phyloP scores from a whole-genome alignment of 805 yeast genomes.

The Metschnikowia orientalis region DNA sequence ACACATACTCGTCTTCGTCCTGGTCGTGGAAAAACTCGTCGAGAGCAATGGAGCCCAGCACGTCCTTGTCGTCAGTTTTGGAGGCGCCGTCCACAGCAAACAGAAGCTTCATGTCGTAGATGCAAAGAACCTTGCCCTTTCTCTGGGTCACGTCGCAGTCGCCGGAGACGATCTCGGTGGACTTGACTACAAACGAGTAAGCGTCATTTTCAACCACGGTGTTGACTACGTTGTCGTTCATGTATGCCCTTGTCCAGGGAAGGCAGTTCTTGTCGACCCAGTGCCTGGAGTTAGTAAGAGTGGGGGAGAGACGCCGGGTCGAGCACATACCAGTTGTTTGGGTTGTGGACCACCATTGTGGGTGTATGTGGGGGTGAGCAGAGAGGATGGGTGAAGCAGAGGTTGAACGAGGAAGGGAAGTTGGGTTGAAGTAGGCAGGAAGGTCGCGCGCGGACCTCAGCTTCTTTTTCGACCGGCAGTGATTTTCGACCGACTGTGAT shows the following conservation, averaged over 20 bases:
- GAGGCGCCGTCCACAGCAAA: conserved; percentile 40
- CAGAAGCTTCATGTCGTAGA: conserved; percentile 59
- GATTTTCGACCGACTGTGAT: too few relatives aligned
- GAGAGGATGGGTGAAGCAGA: too few relatives aligned
- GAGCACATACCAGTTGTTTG: conserved; percentile 56
- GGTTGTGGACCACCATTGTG: conserved; percentile 65
- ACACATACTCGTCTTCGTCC: conserved; percentile 58
- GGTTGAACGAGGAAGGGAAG: too few relatives aligned
- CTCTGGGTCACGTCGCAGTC: conserved; percentile 83
- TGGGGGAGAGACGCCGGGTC: neutral
- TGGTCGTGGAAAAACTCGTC: conserved; percentile 79
- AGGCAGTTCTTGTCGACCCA: conserved; percentile 69
- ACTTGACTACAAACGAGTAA: conserved; percentile 27
- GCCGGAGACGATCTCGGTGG: conserved; percentile 48
- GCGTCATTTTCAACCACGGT: conserved; percentile 25
- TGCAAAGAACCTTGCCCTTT: conserved; percentile 75
- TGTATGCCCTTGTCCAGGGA: conserved; percentile 56
- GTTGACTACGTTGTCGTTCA: conserved; percentile 36
- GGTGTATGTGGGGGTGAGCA: too few relatives aligned
- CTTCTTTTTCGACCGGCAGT: too few relatives aligned
- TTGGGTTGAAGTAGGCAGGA: too few relatives aligned
- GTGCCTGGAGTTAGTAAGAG: conserved; percentile 43
- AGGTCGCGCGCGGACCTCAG: too few relatives aligned
- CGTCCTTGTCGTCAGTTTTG: conserved; percentile 31
- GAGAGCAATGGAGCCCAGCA: conserved; percentile 44